Percentiles rank a stretch among this genome's conserved stretches.
These are phyloP conservation scores for Urostyla sp. DNA, from an alignment of 73 alveolate species.

Conservation along the genomic window DNA sequence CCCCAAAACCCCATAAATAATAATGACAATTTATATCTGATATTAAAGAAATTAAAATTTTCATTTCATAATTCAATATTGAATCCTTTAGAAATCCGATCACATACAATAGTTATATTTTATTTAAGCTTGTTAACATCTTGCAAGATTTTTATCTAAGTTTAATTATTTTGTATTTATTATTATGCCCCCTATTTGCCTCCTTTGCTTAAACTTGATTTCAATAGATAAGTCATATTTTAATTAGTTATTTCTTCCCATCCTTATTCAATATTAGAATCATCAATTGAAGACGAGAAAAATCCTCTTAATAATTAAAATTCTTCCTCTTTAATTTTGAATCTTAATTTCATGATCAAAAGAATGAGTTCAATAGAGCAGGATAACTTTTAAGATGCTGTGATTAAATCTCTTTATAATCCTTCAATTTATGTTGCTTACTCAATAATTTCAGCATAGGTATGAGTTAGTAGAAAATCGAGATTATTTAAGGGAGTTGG, in stretches of 20 bases:
- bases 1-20: too few relatives aligned
- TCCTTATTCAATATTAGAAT: constrained; percentile 76
- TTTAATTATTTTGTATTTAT: not conserved
- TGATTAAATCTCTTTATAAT: constrained; percentile 43
- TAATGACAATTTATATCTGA: too few relatives aligned
- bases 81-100: constrained; percentile 73
- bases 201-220: constrained; percentile 68
- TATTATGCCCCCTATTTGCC: constrained; percentile 29
- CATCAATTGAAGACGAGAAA: constrained; percentile 66
- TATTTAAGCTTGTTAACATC: constrained; percentile 69
- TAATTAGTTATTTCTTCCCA: constrained; percentile 81
- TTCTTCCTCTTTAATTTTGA: constrained; percentile 68
- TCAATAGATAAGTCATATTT: constrained; percentile 74
- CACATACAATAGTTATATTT: constrained; percentile 77
- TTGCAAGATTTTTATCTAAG: constrained; percentile 42
- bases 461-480: constrained; percentile 76
- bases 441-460: constrained; percentile 74
- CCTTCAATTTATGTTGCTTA: constrained; percentile 70
- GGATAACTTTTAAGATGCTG: constrained; percentile 67
- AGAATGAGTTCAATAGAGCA: constrained; percentile 72
- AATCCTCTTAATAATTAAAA: constrained; percentile 62
- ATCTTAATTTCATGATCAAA: constrained; percentile 65
- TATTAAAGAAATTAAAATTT: too few relatives aligned
- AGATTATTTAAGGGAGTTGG: constrained; percentile 84
- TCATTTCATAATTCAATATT: not conserved